Base-by-base conservation (phyloP, 495 filamentous ascomycete species). In the Xylaria palmicola region DNA sequence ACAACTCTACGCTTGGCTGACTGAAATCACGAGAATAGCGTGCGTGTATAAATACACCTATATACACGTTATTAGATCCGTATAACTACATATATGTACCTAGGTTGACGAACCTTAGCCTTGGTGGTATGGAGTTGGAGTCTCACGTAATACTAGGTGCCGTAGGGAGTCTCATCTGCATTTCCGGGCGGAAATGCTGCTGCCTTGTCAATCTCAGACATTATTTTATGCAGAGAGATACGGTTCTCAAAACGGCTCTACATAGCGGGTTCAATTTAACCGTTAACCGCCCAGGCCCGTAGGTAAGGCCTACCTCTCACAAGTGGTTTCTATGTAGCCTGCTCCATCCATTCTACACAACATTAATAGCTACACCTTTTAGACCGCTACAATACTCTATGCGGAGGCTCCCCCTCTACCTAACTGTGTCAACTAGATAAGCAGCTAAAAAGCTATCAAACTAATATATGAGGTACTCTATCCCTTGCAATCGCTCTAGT, bases 51-150 rank as follows among this genome's bases (percentile, higher is more conserved):
- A n/a, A n/a, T 43, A 19, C n/a, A 7, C 9, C 8, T 43, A 10
- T 5, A 17, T 43, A 19, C 8, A 40, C 41, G 6, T 47, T 9
- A 36, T 45, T 7, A 13, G 4, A 30, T 13, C 17, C 39, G 26
- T 4, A 9, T 24, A 9, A n/a, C n/a, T n/a, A n/a, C n/a, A n/a
- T n/a, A n/a, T n/a, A n/a, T n/a, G n/a, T 34, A 13, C 20, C 13
- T 56, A 13, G 41, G 27, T 57, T 29, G 19, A 29, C 41, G 19
- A 12, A 24, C 10, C 55, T 57, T 20, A 57, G 55, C 55, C 55
- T 56, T 20, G 2, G 27, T 36, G 32, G 37, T 26, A 52, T 9
- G n/a, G 26, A 29, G 29, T 55, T 54, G 15, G n/a, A 24, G 27
- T 48, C 30, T 47, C 40, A 27, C 41, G 30, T 37, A 37, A 56